Evolutionary conservation across 2,329 filamentous ascomycete species (phyloP).

Genomic region (Microdochium trichocladiopsis): DNA sequence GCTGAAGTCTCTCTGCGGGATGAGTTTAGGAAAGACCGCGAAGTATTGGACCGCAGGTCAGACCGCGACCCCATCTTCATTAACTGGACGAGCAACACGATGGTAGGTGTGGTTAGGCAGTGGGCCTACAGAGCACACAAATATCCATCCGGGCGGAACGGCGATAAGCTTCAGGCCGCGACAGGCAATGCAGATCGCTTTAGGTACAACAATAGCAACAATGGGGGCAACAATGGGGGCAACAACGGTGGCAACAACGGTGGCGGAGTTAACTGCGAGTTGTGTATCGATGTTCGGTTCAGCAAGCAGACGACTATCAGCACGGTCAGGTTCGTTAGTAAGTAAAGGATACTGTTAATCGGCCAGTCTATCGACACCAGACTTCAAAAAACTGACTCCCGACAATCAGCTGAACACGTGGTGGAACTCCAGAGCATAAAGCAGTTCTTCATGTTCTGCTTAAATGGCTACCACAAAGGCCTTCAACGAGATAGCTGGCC

Average conservation of each 20-base stretch:
- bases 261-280: neutral
- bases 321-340: neutral
- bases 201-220: too few relatives aligned
- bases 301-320: too few relatives aligned
- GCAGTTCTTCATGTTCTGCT: neutral
- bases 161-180: too few relatives aligned
- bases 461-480: neutral
- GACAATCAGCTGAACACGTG: neutral
- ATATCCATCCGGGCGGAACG: neutral
- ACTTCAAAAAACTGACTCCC: neutral
- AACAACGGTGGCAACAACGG: neutral
- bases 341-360: neutral
- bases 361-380: neutral
- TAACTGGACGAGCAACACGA: too few relatives aligned
- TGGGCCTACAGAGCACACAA: too few relatives aligned
- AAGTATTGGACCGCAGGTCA: too few relatives aligned
- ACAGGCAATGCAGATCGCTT: too few relatives aligned
- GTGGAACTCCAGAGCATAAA: neutral
- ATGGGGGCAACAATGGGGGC: neutral
- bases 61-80: too few relatives aligned
- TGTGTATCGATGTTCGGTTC: neutral
- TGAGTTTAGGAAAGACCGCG: too few relatives aligned
- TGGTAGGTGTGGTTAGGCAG: too few relatives aligned
- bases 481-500: neutral
- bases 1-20: too few relatives aligned